Conservation (phyloP, 495 filamentous ascomycete genomes). For the Neurospora sp. region DNA sequence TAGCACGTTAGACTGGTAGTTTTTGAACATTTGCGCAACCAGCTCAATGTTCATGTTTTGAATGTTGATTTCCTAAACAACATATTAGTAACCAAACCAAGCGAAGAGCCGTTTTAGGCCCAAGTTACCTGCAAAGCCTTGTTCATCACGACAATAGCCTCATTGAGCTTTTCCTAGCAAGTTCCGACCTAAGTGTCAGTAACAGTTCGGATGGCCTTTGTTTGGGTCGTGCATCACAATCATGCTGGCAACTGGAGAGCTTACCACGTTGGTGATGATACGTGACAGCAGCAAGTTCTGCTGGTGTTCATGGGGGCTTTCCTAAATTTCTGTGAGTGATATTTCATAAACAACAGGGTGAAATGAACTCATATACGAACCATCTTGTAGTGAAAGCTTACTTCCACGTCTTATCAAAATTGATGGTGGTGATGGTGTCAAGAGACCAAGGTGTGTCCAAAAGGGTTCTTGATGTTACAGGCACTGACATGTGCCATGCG, state of each 20-base stretch:
- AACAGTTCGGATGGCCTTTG: neutral
- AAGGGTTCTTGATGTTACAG: neutral
- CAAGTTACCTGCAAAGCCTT: slow-evolving; percentile 66
- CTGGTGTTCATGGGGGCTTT: slow-evolving; percentile 95
- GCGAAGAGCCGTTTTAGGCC: neutral
- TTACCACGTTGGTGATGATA: slow-evolving; percentile 94
- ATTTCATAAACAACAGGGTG: too few relatives aligned
- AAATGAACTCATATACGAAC: too few relatives aligned
- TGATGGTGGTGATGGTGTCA: neutral
- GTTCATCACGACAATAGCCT: slow-evolving; percentile 85
- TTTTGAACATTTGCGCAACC: slow-evolving; percentile 99
- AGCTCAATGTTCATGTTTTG: slow-evolving; percentile 98
- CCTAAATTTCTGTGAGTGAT: slow-evolving; percentile 43
- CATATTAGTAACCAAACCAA: neutral
- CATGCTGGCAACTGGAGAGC: slow-evolving; percentile 17
- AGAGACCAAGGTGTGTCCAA: neutral
- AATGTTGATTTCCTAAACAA: slow-evolving; percentile 82
- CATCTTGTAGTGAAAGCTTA: neutral
- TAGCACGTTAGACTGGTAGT: slow-evolving; percentile 94
- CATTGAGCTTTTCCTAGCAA: slow-evolving; percentile 88
- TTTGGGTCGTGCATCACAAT: slow-evolving; percentile 4
- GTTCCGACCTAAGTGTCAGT: neutral
- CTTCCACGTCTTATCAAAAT: neutral
- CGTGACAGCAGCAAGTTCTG: slow-evolving; percentile 85
- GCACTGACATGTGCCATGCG: neutral